Evolutionary conservation across 2,329 filamentous ascomycete species (phyloP).

Genomic region (Aspergillus latus): DNA sequence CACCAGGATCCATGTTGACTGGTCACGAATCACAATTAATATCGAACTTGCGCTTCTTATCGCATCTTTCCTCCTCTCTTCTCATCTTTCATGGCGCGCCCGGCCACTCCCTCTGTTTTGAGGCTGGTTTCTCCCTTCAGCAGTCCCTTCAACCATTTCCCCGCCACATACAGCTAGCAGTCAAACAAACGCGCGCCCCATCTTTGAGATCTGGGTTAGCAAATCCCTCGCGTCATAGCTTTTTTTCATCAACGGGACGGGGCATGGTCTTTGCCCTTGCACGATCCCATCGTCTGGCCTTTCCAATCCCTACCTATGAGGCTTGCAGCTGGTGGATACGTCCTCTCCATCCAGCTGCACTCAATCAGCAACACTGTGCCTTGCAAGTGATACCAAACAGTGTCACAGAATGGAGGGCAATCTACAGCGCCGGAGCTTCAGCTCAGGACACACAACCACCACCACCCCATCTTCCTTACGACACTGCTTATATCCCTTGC

Average conservation of each 20-base stretch:
- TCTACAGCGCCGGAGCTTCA: constrained; percentile 26
- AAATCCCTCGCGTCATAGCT: constrained; percentile 14
- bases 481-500: constrained; percentile 26
- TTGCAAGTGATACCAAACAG: constrained; percentile 29
- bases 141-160: not conserved
- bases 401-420: constrained; percentile 28
- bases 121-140: not conserved
- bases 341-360: constrained; percentile 19
- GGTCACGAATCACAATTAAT: constrained; percentile 22
- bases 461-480: constrained; percentile 23
- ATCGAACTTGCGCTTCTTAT: constrained; percentile 9
- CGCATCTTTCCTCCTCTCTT: constrained; percentile 15
- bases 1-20: constrained; percentile 19
- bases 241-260: constrained; percentile 1
- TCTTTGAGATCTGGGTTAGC: constrained; percentile 9
- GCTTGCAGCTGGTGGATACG: constrained; percentile 17
- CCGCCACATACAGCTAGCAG: constrained; percentile 3
- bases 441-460: constrained; percentile 24
- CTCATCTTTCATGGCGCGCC: constrained; percentile 13
- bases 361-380: constrained; percentile 24
- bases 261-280: constrained; percentile 21
- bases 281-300: constrained; percentile 15
- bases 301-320: constrained; percentile 9
- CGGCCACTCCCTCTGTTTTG: not conserved
- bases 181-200: constrained; percentile 15